Evolutionary conservation across 148 eudicot species (phyloP).

Genomic region (Vaccinium macrocarpon): DNA sequence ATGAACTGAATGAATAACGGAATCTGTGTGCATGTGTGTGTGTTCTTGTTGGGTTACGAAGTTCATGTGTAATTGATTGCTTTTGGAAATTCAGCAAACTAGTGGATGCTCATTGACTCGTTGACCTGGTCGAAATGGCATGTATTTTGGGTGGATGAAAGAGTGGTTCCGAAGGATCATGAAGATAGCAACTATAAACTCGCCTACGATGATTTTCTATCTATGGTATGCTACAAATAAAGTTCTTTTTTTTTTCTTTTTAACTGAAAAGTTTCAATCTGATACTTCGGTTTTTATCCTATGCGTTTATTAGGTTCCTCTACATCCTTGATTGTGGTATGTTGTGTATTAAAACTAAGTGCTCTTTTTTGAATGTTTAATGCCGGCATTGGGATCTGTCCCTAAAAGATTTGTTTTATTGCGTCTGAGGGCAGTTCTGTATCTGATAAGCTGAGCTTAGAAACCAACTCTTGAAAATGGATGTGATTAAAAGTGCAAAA

Average conservation of each 20-base stretch:
- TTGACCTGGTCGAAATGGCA: conserved; percentile 79
- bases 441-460: not conserved
- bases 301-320: not conserved
- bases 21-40: too few relatives aligned
- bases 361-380: not conserved
- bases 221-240: conserved; percentile 43
- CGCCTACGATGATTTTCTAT: conserved; percentile 57
- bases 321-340: not conserved
- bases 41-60: not conserved
- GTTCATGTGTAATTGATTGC: not conserved
- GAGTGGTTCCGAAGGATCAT: conserved; percentile 59
- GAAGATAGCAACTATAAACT: conserved; percentile 68
- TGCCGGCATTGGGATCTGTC: not conserved
- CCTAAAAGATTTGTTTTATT: not conserved
- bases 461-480: not conserved
- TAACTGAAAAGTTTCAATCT: too few relatives aligned
- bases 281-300: not conserved
- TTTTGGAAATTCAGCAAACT: conserved; percentile 40
- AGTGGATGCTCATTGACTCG: conserved; percentile 37
- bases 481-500: not conserved
- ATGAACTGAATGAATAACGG: too few relatives aligned
- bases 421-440: not conserved
- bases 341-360: not conserved
- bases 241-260: too few relatives aligned
- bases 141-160: conserved; percentile 79